Evolutionary conservation across 139 green algal genomes (phyloP), one percentile per base, ranked within the genome.

Genomic region (Trebouxia sp.): DNA sequence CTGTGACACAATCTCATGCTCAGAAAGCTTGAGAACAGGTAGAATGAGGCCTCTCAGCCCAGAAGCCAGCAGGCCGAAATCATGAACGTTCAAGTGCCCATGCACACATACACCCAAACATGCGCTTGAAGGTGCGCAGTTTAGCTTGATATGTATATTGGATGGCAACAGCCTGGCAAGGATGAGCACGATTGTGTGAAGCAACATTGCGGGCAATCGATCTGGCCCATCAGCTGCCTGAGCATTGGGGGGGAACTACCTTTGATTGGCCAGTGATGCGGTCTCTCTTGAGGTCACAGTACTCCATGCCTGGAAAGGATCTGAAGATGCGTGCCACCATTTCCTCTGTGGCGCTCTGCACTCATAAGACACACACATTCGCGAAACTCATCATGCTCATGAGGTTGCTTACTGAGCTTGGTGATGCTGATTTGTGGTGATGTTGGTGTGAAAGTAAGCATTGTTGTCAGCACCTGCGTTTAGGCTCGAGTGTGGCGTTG

Each of bases 211-310:
- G n/a, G n/a, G n/a, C n/a, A n/a, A n/a, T n/a, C n/a, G n/a, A n/a
- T n/a, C n/a, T n/a, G n/a, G n/a, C n/a, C n/a, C n/a, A n/a, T n/a
- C n/a, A n/a, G n/a, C n/a, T n/a, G n/a, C n/a, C n/a, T n/a, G 62
- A 4, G 62, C 15, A 41, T 15, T 42, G 32, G 37, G 12, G 15
- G 58, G 0, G 26, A 41, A 85, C 12, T 42, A 92, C 91, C 87
- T 93, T 93, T 50, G 84, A 91, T 35, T 86, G 85, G 75, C 90
- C 90, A 9, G 89, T 97, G 20, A 79, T 53, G 15, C 87, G 86
- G 82, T 97, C 93, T 69, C 89, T 87, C 85, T 97, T 98, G 28
- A 97, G 86, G 82, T 97, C 92, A 65, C 90, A 94, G 87, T 97
- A 98, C 88, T 97, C 92, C 90, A 97, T 94, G 65, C 93, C 94